These are phyloP conservation scores for Arthroderma sp. DNA, from an alignment of 2,329 filamentous ascomycete genomes.

Conservation along the genomic window DNA sequence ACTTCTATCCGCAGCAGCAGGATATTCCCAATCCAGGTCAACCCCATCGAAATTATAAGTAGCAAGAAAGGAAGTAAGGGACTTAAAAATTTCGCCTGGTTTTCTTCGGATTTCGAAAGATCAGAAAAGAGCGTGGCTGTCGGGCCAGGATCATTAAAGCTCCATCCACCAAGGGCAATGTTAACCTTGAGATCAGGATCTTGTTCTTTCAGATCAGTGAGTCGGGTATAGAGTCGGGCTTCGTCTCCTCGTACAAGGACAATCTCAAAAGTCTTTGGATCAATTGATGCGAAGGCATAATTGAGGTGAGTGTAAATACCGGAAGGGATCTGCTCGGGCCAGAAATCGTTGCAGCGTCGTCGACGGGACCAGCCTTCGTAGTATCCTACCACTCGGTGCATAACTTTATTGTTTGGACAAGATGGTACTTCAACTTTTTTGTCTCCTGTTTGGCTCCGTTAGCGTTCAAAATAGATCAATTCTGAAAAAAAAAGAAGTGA, in stretches of 20 bases:
- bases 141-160: slow-evolving; percentile 25
- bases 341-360: slow-evolving; percentile 17
- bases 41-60: slow-evolving; percentile 36
- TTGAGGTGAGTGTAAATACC: slow-evolving; percentile 20
- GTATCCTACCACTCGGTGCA: slow-evolving; percentile 23
- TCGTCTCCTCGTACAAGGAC: slow-evolving; percentile 25
- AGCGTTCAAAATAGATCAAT: neutral
- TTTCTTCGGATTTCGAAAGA: slow-evolving; percentile 14
- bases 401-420: neutral
- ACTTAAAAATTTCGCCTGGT: slow-evolving; percentile 26
- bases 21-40: slow-evolving; percentile 39
- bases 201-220: slow-evolving; percentile 25
- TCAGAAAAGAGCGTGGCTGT: slow-evolving; percentile 17
- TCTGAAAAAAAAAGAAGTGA: no score
- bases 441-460: neutral
- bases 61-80: slow-evolving; percentile 30
- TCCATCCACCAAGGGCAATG: slow-evolving; percentile 35
- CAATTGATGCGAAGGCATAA: slow-evolving; percentile 33
- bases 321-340: slow-evolving; percentile 10
- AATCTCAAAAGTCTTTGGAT: slow-evolving; percentile 25
- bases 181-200: slow-evolving; percentile 22
- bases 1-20: slow-evolving; percentile 26
- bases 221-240: slow-evolving; percentile 14
- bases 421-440: neutral
- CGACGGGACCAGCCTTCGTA: slow-evolving; percentile 24